These are phyloP conservation scores for Pseudognaphalium luteoalbum DNA, from an alignment of 129 eudicot species.

Conservation along the genomic window DNA sequence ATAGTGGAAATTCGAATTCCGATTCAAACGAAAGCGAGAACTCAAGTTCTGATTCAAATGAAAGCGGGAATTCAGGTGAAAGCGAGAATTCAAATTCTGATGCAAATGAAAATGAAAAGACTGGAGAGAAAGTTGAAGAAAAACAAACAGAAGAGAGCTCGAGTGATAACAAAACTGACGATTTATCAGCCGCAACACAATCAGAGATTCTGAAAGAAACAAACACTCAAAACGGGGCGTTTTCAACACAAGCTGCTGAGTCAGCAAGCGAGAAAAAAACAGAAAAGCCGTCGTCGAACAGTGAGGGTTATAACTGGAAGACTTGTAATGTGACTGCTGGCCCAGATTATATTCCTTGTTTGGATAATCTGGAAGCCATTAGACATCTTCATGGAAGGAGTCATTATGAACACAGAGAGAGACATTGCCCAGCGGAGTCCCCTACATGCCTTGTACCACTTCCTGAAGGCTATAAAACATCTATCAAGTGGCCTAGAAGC, in stretches of 20 bases:
- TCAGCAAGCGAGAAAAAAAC: conserved; percentile 55
- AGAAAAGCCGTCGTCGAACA: conserved; percentile 39
- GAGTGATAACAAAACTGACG: conserved; percentile 33
- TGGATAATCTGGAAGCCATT: conserved; percentile 65
- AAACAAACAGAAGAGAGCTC: conserved; percentile 34
- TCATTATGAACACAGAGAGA: conserved; percentile 67
- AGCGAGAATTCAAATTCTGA: conserved; percentile 31
- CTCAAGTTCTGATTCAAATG: conserved; percentile 20
- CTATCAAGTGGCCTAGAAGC: conserved; percentile 66
- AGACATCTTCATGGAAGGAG: conserved; percentile 45
- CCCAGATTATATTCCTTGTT: conserved; percentile 70
- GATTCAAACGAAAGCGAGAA: conserved; percentile 20
- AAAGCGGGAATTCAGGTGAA: conserved; percentile 20
- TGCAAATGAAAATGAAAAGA: conserved; percentile 24
- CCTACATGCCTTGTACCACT: conserved; percentile 74
- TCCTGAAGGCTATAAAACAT: conserved; percentile 55
- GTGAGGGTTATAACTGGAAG: conserved; percentile 46
- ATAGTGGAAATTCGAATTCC: conserved; percentile 26
- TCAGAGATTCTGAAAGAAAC: conserved; percentile 60
- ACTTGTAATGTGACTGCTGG: conserved; percentile 63
- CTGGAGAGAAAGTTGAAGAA: conserved; percentile 33
- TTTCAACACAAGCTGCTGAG: conserved; percentile 65
- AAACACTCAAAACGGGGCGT: conserved; percentile 51
- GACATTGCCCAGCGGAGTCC: conserved; percentile 65
- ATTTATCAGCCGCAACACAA: conserved; percentile 46